Base-by-base conservation (phyloP, 1,284 basidiomycete genomes). In the Malassezia pachydermatis region DNA sequence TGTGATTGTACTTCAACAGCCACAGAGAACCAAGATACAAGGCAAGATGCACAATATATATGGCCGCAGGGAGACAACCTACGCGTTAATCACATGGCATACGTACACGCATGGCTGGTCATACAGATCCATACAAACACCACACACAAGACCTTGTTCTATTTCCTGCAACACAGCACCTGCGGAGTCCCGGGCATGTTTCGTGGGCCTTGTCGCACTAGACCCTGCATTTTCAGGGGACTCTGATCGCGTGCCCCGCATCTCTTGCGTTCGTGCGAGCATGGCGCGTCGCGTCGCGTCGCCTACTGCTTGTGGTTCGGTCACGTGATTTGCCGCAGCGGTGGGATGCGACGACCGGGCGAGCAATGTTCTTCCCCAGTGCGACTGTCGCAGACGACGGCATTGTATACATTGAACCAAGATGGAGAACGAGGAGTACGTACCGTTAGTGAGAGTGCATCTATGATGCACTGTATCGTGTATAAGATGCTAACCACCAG, bases 361-460 rank as follows among this genome's bases (percentile, higher is more conserved):
- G 20, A 17, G 23, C 17, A 23, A 10, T 40, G 24, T 27, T 19
- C 29, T 23, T 40, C 29, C 24, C 22, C 36, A 20, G 11, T 23
- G 39, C 39, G 19, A 40, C 9, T 17, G 24, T 40, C 39, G 39
- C 28, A 9, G 28, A n/a, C 28, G n/a, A 30, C 28, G 28, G 28
- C 28, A 30, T 61, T 57, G 48, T 55, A n/a, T n/a, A n/a, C n/a
- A 16, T 19, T 8, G 43, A 10, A 36, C 50, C 39, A 62, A 54
- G 55, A 71, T 71, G 64, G 68, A 71, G 50, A 68, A 68, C 68
- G 68, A 71, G 56, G 68, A 71, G 67, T 70, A 56, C 57, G 67
- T 38, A 17, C 16, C 19, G 17, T 24, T 14, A 17, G 22, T 5
- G 36, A 24, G 22, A 24, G 22, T 63, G 36, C 39, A 23, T n/a